Conservation (phyloP, 192 early-diverging fungal species). For the Oehlia diaphana region DNA sequence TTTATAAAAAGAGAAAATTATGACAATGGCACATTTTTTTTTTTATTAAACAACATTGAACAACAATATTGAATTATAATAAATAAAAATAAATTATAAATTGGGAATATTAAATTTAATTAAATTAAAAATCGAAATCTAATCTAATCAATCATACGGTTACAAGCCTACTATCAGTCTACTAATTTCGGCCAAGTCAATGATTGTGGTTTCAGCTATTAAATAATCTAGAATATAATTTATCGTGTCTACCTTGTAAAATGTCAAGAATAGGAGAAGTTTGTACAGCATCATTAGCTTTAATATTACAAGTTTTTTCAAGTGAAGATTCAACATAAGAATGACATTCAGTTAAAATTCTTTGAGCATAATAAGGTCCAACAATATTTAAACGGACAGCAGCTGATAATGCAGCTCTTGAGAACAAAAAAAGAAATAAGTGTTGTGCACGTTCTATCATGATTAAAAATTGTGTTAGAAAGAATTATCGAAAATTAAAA, state of each 20-base stretch:
- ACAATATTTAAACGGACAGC: conserved; percentile 87
- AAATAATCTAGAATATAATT: conserved; percentile 74
- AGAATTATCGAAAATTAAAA: neutral
- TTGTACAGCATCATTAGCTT: conserved; percentile 56
- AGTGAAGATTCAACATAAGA: conserved; percentile 49
- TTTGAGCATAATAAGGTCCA: conserved; percentile 88
- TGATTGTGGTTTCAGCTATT: conserved; percentile 55
- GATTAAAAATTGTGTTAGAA: neutral
- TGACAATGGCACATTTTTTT: no score
- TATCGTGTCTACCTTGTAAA: conserved; percentile 76
- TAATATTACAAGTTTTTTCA: conserved; percentile 48
- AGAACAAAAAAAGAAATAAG: conserved; percentile 81
- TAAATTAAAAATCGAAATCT: no score
- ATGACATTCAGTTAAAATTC: conserved; percentile 63
- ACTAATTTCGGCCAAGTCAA: no score
- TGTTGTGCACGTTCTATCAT: conserved; percentile 63
- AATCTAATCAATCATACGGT: no score
- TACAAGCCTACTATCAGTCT: no score
- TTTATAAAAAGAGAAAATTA: no score
- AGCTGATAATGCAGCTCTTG: conserved; percentile 82
- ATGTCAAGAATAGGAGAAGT: conserved; percentile 74
- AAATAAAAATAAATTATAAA: no score
- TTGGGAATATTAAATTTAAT: no score
- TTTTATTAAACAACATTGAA: no score
- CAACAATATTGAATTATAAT: no score